Percentiles rank a stretch among this genome's conserved stretches.
These are phyloP conservation scores for Toxoplasma gondii DNA, from an alignment of 169 alveolate genomes.

Conservation along the genomic window DNA sequence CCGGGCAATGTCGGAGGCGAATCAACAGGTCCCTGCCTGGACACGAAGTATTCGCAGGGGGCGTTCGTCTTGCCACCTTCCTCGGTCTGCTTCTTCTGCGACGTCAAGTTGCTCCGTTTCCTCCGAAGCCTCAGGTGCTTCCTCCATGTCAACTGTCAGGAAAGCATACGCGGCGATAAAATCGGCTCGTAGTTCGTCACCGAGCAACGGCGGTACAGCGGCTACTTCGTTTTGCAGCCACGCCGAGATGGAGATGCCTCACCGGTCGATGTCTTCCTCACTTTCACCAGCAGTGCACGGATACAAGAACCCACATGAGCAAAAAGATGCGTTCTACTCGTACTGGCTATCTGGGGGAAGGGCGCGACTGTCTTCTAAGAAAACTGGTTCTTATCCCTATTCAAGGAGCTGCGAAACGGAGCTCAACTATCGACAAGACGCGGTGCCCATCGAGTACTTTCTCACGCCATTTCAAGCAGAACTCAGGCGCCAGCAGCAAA, in stretches of 20 bases:
- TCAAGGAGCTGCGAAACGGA: neutral
- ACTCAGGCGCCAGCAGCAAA: neutral
- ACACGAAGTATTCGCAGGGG: neutral
- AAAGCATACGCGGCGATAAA: neutral
- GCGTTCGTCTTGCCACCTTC: neutral
- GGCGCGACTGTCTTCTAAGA: neutral
- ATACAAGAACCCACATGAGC: neutral
- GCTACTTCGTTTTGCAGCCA: no score
- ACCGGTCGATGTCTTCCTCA: neutral
- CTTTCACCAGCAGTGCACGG: neutral
- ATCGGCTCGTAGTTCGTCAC: neutral
- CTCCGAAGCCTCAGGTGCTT: neutral
- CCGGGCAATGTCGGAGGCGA: neutral
- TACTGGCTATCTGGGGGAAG: neutral
- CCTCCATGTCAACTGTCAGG: neutral
- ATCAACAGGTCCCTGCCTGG: neutral
- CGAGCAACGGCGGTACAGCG: no score
- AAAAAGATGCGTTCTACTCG: neutral
- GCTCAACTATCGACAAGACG: neutral
- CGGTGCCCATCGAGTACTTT: neutral
- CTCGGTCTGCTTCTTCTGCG: neutral
- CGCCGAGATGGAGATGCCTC: neutral
- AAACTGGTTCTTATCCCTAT: neutral
- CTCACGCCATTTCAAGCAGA: neutral
- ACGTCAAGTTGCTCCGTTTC: neutral